Evolutionary conservation across 1,139 yeast genomes (phyloP).

Genomic region (Diutina catenulata): DNA sequence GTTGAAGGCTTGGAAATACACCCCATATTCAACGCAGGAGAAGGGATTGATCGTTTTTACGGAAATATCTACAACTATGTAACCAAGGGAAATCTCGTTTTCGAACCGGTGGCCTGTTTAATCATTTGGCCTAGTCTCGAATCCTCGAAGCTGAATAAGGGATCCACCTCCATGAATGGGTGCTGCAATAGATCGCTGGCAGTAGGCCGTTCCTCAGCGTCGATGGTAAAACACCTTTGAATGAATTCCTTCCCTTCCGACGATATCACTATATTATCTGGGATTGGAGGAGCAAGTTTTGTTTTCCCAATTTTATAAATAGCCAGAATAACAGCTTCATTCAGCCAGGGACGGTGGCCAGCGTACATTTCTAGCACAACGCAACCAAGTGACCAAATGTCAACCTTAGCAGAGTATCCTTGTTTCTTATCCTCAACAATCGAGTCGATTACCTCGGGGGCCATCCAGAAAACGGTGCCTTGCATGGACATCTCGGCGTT

Average conservation of each 20-base stretch:
- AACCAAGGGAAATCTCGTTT: neutral
- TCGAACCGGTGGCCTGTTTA: neutral
- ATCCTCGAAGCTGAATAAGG: slow-evolving; percentile 43
- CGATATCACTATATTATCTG: slow-evolving; percentile 57
- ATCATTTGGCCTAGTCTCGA: slow-evolving; percentile 49
- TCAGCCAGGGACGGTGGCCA: slow-evolving; percentile 76
- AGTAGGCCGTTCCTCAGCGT: slow-evolving; percentile 81
- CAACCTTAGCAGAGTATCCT: slow-evolving; percentile 95
- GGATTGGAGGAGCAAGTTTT: slow-evolving; percentile 87
- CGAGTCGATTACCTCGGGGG: slow-evolving; percentile 92
- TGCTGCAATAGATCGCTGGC: slow-evolving; percentile 58
- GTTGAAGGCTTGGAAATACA: too few species aligned
- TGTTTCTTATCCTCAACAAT: slow-evolving; percentile 66
- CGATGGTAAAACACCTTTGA: slow-evolving; percentile 65
- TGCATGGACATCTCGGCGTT: slow-evolving; percentile 90
- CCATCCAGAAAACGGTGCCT: slow-evolving; percentile 99
- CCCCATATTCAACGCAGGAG: too few species aligned
- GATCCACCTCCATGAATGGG: slow-evolving; percentile 39
- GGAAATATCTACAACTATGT: too few species aligned
- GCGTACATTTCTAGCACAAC: slow-evolving; percentile 93
- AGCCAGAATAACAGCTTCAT: slow-evolving; percentile 68
- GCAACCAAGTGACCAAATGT: slow-evolving; percentile 90
- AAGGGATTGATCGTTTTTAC: too few species aligned
- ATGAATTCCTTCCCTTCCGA: slow-evolving; percentile 58
- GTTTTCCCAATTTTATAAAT: slow-evolving; percentile 64